Percentiles rank a stretch among this genome's conserved stretches.
phyloP scores from a whole-genome alignment of 2,329 filamentous ascomycete genomes.

The Cryphonectria japonica region DNA sequence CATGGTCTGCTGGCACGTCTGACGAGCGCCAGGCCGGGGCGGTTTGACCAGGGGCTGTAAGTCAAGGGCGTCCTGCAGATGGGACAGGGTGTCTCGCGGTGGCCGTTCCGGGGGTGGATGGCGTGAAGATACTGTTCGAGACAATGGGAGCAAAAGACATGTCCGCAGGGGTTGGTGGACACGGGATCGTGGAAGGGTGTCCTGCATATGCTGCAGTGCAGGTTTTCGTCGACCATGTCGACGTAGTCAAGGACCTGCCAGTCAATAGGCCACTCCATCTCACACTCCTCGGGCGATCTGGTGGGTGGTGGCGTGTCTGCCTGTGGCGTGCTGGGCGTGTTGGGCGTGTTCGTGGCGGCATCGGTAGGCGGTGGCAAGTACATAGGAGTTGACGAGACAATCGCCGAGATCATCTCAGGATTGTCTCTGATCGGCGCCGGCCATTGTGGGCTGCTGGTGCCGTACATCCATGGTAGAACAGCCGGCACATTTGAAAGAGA shows the following conservation, averaged over 20 bases:
- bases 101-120: slow-evolving; percentile 41
- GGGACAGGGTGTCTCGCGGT: slow-evolving; percentile 54
- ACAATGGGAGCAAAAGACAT: slow-evolving; percentile 67
- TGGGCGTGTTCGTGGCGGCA: not conserved
- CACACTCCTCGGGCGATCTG: slow-evolving; percentile 3
- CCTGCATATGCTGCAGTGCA: slow-evolving; percentile 54
- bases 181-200: slow-evolving; percentile 63
- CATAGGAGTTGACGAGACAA: not conserved
- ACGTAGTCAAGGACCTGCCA: slow-evolving; percentile 41
- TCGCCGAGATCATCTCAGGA: not conserved
- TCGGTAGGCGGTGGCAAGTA: not conserved
- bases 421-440: not conserved
- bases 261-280: slow-evolving; percentile 29
- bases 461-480: no score
- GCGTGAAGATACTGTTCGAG: slow-evolving; percentile 43
- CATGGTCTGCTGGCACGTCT: slow-evolving; percentile 34
- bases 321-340: not conserved
- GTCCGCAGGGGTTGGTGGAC: slow-evolving; percentile 62
- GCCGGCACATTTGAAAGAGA: no score
- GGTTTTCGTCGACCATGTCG: slow-evolving; percentile 40
- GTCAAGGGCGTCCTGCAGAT: slow-evolving; percentile 57
- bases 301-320: not conserved
- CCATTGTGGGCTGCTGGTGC: not conserved
- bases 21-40: slow-evolving; percentile 37
- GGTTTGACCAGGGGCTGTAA: slow-evolving; percentile 30